Conservation (phyloP, 768 basidiomycete species). For the Xerocomellus chrysenteron region DNA sequence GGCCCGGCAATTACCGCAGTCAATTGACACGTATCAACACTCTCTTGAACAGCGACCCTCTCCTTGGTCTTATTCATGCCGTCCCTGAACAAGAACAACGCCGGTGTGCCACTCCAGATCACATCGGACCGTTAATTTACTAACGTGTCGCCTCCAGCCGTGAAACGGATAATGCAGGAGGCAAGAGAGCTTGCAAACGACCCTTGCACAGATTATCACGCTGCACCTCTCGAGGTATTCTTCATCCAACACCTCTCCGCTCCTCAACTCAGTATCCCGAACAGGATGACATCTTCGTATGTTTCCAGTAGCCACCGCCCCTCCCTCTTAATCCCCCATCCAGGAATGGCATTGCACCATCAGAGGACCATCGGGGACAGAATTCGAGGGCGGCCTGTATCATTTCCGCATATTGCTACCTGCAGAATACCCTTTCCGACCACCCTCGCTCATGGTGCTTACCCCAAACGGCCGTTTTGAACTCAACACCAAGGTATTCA, state of each 20-base stretch:
- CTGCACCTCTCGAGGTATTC: constrained; percentile 73
- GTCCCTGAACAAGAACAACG: constrained; percentile 85
- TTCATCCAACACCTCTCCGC: neutral
- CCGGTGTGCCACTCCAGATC: constrained; percentile 50
- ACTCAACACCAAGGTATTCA: constrained; percentile 84
- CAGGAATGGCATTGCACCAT: constrained; percentile 98
- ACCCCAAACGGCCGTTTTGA: constrained; percentile 98
- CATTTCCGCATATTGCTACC: constrained; percentile 90
- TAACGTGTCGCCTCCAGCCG: constrained; percentile 48
- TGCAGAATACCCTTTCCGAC: constrained; percentile 94
- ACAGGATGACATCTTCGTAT: constrained; percentile 87
- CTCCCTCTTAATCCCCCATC: constrained; percentile 20
- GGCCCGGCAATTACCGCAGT: constrained; percentile 15
- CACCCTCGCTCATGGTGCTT: constrained; percentile 93
- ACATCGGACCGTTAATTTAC: neutral
- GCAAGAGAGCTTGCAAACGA: constrained; percentile 86
- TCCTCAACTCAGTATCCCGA: constrained; percentile 10
- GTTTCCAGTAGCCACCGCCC: constrained; percentile 24
- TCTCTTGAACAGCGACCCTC: too few species aligned
- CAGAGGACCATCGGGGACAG: constrained; percentile 81
- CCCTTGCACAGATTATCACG: constrained; percentile 82
- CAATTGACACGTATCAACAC: constrained; percentile 6
- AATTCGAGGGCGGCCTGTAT: constrained; percentile 95
- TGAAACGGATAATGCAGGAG: constrained; percentile 97
- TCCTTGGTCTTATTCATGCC: constrained; percentile 18